Percentiles rank a stretch among this genome's conserved stretches.
These are phyloP conservation scores for Oxytropis ochrocephala DNA, from an alignment of 306 rosid genomes.

Conservation along the genomic window DNA sequence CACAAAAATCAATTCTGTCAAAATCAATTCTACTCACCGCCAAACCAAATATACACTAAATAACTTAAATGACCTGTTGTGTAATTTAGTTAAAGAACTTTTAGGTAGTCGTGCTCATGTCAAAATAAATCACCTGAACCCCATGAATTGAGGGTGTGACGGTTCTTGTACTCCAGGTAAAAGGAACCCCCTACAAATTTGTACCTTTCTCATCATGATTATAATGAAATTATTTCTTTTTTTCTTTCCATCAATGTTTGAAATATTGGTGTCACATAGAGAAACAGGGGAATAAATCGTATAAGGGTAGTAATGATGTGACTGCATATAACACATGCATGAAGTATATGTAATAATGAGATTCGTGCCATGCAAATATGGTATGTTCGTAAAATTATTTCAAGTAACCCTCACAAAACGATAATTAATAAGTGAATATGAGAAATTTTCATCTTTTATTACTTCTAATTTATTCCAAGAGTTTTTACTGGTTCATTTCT, in stretches of 20 bases:
- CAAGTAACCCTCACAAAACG: not conserved
- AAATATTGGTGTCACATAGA: not conserved
- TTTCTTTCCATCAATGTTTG: not conserved
- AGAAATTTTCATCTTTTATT: not conserved
- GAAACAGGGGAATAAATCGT: not conserved
- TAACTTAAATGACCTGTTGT: no score
- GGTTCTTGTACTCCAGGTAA: conserved; percentile 15
- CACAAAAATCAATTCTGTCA: no score
- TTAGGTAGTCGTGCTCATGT: conserved; percentile 35
- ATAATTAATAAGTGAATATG: not conserved
- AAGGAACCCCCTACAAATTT: not conserved
- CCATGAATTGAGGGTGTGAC: conserved; percentile 14
- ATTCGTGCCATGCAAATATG: conserved; percentile 4
- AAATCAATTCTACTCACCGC: no score
- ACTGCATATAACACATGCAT: not conserved
- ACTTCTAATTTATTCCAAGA: no score
- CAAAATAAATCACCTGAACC: conserved; percentile 24
- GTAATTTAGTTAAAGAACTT: conserved; percentile 30
- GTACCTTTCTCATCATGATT: no score
- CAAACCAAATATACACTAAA: no score
- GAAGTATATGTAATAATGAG: not conserved
- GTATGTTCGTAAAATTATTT: not conserved
- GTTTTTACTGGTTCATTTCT: no score
- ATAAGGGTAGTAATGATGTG: not conserved
- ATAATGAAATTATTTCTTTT: not conserved